phyloP scores from a whole-genome alignment of 352 stramenopile genomes.

The Globisporangium carolinianum region DNA sequence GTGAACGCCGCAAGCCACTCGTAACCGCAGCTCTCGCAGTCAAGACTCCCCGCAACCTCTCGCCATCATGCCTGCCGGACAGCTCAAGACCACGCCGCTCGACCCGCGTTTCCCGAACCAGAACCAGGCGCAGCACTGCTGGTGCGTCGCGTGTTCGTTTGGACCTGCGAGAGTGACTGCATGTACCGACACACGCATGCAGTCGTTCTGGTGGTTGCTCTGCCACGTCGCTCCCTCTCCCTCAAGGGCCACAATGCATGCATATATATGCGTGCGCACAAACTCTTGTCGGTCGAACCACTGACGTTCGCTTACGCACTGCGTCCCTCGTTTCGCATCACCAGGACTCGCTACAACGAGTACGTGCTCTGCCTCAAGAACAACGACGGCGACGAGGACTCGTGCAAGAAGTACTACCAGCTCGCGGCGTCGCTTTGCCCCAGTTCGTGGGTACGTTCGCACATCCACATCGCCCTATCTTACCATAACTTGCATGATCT shows the following conservation, averaged over 20 bases:
- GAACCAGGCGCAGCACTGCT: slow-evolving; percentile 87
- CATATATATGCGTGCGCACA: too few species aligned
- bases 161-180: neutral
- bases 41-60: neutral
- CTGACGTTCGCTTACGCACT: slow-evolving; percentile 1
- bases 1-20: slow-evolving; percentile 14
- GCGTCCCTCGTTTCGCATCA: neutral
- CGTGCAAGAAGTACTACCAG: slow-evolving; percentile 79
- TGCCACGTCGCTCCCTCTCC: too few species aligned
- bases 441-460: slow-evolving; percentile 52
- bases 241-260: too few species aligned
- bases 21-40: slow-evolving; percentile 10
- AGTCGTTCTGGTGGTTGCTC: slow-evolving; percentile 4
- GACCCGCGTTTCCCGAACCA: slow-evolving; percentile 84
- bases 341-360: slow-evolving; percentile 94
- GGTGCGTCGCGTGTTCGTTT: slow-evolving; percentile 19
- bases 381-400: slow-evolving; percentile 91
- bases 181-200: too few species aligned
- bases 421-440: slow-evolving; percentile 72
- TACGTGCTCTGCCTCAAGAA: slow-evolving; percentile 96
- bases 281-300: too few species aligned
- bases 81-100: slow-evolving; percentile 77
- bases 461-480: too few species aligned
- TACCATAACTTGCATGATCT: too few species aligned
- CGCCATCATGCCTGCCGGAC: slow-evolving; percentile 42